Evolutionary conservation across 768 basidiomycete species (phyloP).

Genomic region (Gyrodon lividus): DNA sequence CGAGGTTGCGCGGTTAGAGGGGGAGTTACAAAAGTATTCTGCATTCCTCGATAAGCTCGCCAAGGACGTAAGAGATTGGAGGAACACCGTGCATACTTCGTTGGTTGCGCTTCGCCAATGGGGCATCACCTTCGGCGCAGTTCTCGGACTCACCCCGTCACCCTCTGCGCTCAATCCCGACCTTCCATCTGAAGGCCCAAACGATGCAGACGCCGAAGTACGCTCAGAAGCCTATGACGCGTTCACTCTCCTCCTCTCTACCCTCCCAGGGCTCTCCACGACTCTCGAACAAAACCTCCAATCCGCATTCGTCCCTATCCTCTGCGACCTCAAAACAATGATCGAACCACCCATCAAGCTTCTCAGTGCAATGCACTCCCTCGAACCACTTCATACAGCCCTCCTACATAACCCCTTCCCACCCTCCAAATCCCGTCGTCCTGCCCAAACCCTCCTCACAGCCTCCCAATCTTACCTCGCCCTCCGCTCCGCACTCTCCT

Average conservation of each 20-base stretch:
- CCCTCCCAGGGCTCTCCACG: constrained; percentile 51
- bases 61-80: constrained; percentile 64
- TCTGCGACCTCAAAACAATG: constrained; percentile 57
- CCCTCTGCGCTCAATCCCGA: constrained; percentile 20
- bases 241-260: constrained; percentile 58
- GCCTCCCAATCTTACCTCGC: constrained; percentile 79
- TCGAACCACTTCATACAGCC: constrained; percentile 70
- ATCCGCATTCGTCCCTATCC: constrained; percentile 53
- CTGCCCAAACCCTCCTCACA: constrained; percentile 63
- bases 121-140: constrained; percentile 64
- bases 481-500: constrained; percentile 65
- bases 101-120: constrained; percentile 55
- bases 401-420: constrained; percentile 65
- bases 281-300: constrained; percentile 55
- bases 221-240: constrained; percentile 68
- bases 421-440: constrained; percentile 53
- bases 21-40: constrained; percentile 55
- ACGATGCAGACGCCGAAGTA: constrained; percentile 22
- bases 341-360: constrained; percentile 64
- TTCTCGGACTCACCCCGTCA: constrained; percentile 57
- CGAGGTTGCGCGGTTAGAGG: constrained; percentile 54
- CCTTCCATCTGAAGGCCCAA: neutral
- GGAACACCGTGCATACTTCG: constrained; percentile 46
- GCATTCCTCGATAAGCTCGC: constrained; percentile 61
- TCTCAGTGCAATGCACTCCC: constrained; percentile 67